Evolutionary conservation across 1,284 basidiomycete genomes (phyloP), one percentile per base, ranked within the genome.

Genomic region (Afroboletus lepidellus): DNA sequence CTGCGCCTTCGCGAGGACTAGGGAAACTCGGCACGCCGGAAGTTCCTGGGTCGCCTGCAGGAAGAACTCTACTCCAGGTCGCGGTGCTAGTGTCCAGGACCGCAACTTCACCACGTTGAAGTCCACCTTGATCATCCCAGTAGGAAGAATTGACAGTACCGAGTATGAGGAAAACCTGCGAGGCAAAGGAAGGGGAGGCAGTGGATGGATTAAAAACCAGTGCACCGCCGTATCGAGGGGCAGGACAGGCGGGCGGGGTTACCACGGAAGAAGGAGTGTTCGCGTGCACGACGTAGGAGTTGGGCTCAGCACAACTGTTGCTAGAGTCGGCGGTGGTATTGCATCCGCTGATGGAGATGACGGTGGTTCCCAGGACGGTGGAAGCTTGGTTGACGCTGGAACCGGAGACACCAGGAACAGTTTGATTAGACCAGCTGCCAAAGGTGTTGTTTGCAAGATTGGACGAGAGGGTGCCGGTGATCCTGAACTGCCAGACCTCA

Each of bases 51-150:
- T 90, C 87, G 23, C 86, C 85, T 36, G 88, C 76, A 34, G 90
- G 90, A 34, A 90, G 63, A 20, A 89, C 67, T 56, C 89, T 79
- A 46, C 79, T 80, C 88, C 88, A 92, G n/a, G 76, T 71, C 13
- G 80, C 86, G 25, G 79, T 78, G 46, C 78, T 72, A 33, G 76
- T 73, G 55, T 89, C 80, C 27, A 90, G 69, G 16, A 91, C 72
- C 54, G 77, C 88, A 50, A 91, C 81, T 77, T 91, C 89, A 37
- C 89, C 89, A 2, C 73, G 71, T 20, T 72, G 63, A 12, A 84
- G 71, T 1, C 81, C 82, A 37, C 74, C 75, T 33, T 74, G 75
- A 63, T 90, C 88, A 46, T 86, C 65, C 87, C 88, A 91, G 43
- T 74, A 60, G 4, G 83, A 76, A 16, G 70, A 66, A 60, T 91